Conservation (phyloP, 306 rosid genomes). For the Mimosa bimucronata region DNA sequence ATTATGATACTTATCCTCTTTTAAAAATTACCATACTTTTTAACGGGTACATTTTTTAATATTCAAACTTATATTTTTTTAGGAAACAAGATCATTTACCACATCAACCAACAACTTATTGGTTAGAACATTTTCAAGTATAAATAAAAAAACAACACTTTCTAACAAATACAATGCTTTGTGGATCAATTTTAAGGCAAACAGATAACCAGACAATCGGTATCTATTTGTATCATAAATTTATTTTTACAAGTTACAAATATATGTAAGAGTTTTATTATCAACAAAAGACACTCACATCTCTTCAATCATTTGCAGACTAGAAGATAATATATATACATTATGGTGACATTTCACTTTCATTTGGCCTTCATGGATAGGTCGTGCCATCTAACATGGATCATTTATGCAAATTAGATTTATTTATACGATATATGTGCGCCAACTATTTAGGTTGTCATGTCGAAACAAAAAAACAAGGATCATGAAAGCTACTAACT, state of each 20-base stretch:
- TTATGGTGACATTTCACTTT: slow-evolving; percentile 18
- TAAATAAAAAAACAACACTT: too few relatives aligned
- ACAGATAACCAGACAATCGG: background rate
- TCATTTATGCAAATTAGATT: slow-evolving; percentile 7
- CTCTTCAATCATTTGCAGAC: slow-evolving; percentile 23
- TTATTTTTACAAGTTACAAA: background rate
- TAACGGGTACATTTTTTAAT: too few relatives aligned
- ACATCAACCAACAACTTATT: too few relatives aligned
- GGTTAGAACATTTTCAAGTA: too few relatives aligned
- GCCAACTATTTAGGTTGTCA: background rate
- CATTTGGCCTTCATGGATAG: slow-evolving; percentile 29
- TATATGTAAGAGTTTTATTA: slow-evolving; percentile 34
- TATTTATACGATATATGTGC: background rate
- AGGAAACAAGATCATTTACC: too few relatives aligned
- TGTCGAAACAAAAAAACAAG: background rate
- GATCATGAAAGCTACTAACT: background rate
- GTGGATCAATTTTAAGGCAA: background rate
- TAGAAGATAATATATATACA: slow-evolving; percentile 35
- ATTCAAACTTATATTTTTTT: too few relatives aligned
- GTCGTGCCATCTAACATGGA: slow-evolving; percentile 32
- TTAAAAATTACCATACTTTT: too few relatives aligned
- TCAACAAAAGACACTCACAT: slow-evolving; percentile 29
- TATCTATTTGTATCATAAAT: background rate
- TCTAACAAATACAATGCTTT: background rate
- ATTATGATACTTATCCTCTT: background rate